Evolutionary conservation across 176 grass and related monocot species (phyloP), one percentile per base, ranked within the genome.

Genomic region (Zizania latifolia): DNA sequence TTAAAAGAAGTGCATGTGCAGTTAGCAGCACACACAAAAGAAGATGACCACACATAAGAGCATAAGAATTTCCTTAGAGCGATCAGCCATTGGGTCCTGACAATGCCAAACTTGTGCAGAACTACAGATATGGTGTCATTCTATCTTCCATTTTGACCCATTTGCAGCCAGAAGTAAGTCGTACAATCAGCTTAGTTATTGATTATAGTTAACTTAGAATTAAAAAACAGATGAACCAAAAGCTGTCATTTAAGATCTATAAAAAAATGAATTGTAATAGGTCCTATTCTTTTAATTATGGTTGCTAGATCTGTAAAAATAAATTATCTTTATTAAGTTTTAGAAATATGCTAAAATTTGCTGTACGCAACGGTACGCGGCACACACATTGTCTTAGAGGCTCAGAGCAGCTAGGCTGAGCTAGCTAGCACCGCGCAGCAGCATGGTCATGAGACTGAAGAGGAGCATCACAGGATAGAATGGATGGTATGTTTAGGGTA

Each of bases 91-190:
- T 9, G 13, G 41, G 64, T 44, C 84, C 56, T 36, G 56, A 13
- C n/a, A 63, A 36, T 55, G 84, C 84, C 84, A 77, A 82, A 81
- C 84, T 60, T 41, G 51, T 6, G 60, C 68, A 35, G 16, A n/a
- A n/a, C n/a, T n/a, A n/a, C n/a, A 27, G 21, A 1, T 0, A 10
- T 39, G 51, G 51, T 81, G 57, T 26, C 56, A 57, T 36, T 17
- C 65, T 71, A 63, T 6, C 65, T 54, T 29, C 78, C 78, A 3
- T 38, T 56, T 77, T 86, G 78, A 82, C 58, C 58, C 72, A 29
- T 26, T 16, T 63, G 59, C 56, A 19, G n/a, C n/a, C n/a, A n/a
- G n/a, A n/a, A n/a, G n/a, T n/a, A n/a, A n/a, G n/a, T n/a, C n/a
- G n/a, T n/a, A n/a, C n/a, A n/a, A n/a, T n/a, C n/a, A n/a, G n/a